A percentile compares a stretch with the other conserved stretches of the same genome.
These are phyloP conservation scores for Colletotrichum euphorbiae DNA, from an alignment of 2,329 filamentous ascomycete species.

Conservation along the genomic window DNA sequence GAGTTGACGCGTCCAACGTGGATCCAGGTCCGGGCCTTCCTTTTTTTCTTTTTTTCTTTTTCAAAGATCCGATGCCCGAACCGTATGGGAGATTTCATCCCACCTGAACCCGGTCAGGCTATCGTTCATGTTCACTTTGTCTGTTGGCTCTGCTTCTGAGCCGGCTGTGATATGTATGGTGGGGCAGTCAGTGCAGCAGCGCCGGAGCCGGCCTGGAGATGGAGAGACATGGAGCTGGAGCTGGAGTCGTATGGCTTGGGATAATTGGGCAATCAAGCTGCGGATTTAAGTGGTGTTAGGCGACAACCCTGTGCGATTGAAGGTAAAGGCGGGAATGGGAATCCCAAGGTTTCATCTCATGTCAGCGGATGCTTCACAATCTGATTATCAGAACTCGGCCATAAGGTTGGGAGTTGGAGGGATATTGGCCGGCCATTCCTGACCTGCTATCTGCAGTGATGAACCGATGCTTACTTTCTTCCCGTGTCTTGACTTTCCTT, in stretches of 20 bases:
- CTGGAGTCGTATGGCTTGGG: neutral
- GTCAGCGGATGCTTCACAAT: slow-evolving; percentile 7
- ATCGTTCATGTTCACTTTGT: neutral
- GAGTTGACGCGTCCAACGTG: slow-evolving; percentile 6
- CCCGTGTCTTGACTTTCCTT: neutral
- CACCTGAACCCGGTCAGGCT: neutral
- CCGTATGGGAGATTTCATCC: neutral
- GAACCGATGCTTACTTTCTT: neutral
- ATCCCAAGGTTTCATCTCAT: neutral
- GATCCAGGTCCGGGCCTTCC: neutral
- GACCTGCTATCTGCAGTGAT: slow-evolving; percentile 13
- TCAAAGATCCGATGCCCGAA: neutral
- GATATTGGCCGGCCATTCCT: neutral
- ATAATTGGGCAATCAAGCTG: neutral
- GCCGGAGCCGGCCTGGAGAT: slow-evolving; percentile 22
- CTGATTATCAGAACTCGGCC: neutral
- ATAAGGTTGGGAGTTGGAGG: neutral
- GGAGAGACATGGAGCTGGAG: neutral
- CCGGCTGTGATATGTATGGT: slow-evolving; percentile 5
- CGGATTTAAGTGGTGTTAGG: slow-evolving; percentile 3
- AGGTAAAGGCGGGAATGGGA: too few species aligned
- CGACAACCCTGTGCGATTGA: neutral
- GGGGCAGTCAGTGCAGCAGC: slow-evolving; percentile 19
- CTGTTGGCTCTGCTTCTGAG: neutral
- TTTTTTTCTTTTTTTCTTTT: neutral